Conservation (phyloP, 768 basidiomycete species). For the Boletus rufocinnamomeus region DNA sequence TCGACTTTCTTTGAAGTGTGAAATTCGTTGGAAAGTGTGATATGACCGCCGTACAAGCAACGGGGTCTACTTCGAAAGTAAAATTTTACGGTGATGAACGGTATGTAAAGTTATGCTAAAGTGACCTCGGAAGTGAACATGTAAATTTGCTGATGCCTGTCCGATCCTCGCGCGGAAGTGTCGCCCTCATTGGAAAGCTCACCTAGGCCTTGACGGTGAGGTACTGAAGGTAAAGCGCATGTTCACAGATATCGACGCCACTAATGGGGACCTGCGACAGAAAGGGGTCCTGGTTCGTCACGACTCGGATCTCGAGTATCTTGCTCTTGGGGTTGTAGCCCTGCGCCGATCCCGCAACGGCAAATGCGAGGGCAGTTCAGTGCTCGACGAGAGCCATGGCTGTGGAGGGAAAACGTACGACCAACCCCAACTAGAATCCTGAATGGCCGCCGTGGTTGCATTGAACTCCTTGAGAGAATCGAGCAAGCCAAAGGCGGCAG, state of each 20-base stretch:
- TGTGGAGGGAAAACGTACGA: constrained; percentile 23
- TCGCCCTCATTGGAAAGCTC: constrained; percentile 35
- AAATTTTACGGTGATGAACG: too few relatives aligned
- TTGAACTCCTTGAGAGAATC: constrained; percentile 71
- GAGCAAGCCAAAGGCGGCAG: too few relatives aligned
- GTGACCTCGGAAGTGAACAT: too few relatives aligned
- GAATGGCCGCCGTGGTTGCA: constrained; percentile 78
- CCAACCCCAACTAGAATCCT: constrained; percentile 98
- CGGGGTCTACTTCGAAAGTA: too few relatives aligned
- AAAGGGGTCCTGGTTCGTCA: constrained; percentile 97
- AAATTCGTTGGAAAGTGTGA: too few relatives aligned
- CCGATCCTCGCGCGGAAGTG: too few relatives aligned
- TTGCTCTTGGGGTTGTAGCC: constrained; percentile 68
- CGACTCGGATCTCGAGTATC: constrained; percentile 74
- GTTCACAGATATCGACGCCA: constrained; percentile 95
- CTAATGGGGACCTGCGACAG: constrained; percentile 75
- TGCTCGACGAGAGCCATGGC: too few relatives aligned
- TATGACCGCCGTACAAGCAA: too few relatives aligned
- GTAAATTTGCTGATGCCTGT: too few relatives aligned
- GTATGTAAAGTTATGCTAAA: too few relatives aligned
- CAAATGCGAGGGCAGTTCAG: neutral
- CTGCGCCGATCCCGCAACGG: constrained; percentile 36
- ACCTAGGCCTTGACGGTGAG: constrained; percentile 93
- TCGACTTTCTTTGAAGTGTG: too few relatives aligned
- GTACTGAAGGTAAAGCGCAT: constrained; percentile 95